Base-by-base conservation (phyloP, 768 basidiomycete genomes). In the Kwoniella sp. region DNA sequence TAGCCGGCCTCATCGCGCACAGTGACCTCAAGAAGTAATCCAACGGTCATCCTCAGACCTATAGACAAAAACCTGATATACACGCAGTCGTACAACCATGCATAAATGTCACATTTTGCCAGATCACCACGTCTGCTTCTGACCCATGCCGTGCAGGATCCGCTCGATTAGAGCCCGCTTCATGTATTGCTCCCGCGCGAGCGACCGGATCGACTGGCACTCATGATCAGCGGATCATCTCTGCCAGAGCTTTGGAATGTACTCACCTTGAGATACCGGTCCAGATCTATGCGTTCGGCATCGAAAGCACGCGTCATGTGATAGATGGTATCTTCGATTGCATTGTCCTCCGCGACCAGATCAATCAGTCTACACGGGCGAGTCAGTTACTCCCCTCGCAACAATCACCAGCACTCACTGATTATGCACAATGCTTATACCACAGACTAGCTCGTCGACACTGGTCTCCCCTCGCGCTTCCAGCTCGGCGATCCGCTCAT, bases 331-430 rank as follows among this genome's bases (percentile, higher is more conserved):
- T 98, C 95, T 76, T 96, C 93, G 69, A 98, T 91, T 1, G 93
- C 90, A 66, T 90, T 91, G 74, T 98, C 95, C 74, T 99, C 95
- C n/a, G 95, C 92, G n/a, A 96, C 86, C 25, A 98, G 80, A 70
- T 96, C 88, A 62, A 96, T 84, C 20, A 99, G 78, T 76, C 93
- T 98, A 69, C 1, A 28, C 23, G 33, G 58, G 46, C 17, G 27
- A 5, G 31, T 38, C 42, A 15, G 15, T 32, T 15, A 32, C 9
- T 32, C 31, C 8, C 9, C 37, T 8, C 7, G 15, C 20, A 17
- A 39, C 7, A 22, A 17, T 39, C 37, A 19, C 9, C 37, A 19
- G 26, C 12, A 79, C 86, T 67, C 62, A 95, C 95, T 99, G 95
- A 76, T 93, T 93, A 70, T 95, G 85, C 27, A 99, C 93, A 45